Base-by-base conservation (phyloP, 2,329 filamentous ascomycete genomes). In the Teratosphaeria destructans region DNA sequence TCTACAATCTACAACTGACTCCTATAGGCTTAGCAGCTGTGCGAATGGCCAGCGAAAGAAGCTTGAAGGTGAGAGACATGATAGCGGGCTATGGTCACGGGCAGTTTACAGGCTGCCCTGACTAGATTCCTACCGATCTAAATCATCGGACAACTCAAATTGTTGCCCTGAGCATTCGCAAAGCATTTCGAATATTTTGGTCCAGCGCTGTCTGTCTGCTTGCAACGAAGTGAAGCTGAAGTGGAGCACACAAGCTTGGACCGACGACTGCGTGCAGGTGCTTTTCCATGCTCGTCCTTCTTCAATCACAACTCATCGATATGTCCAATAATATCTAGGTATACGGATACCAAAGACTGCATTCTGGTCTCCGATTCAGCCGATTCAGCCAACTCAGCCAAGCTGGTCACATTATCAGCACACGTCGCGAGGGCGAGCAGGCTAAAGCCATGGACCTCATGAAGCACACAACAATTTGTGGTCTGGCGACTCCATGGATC, bases 11-110 rank as follows among this genome's bases (percentile, higher is more conserved):
- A 6, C 8, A 23, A 73, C 79, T 67, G 78, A 87, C 85, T 64
- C 83, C 84, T 68, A 88, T 84, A 1, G 85, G 85, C 70, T 88
- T 88, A 14, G 85, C 85, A 32, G 86, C 75, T 1, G 85, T 87
- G 61, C 85, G 79, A 61, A 88, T 82, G 49, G 78, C 80, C 55
- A 88, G 76, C 26, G 85, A 86, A 35, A 82, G 82, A 65, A 88
- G 79, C 70, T 88, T 88, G 63, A 88, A 75, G 10, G 84, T 85
- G 62, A 87, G 77, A 62, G 83, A 85, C 83, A 86, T 86, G 39
- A 12, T 27, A 23, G 53, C 5, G 14, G 43, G 19, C 43, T 49
- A 19, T 19, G 43, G 43, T 49, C 43, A 49, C 23, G 43, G 43
- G 43, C 43, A 5, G 10, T 11, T n/a, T 10, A 5, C 43, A 23